phyloP scores from a whole-genome alignment of 2,329 filamentous ascomycete genomes.

The Ascocoryne sarcoides region DNA sequence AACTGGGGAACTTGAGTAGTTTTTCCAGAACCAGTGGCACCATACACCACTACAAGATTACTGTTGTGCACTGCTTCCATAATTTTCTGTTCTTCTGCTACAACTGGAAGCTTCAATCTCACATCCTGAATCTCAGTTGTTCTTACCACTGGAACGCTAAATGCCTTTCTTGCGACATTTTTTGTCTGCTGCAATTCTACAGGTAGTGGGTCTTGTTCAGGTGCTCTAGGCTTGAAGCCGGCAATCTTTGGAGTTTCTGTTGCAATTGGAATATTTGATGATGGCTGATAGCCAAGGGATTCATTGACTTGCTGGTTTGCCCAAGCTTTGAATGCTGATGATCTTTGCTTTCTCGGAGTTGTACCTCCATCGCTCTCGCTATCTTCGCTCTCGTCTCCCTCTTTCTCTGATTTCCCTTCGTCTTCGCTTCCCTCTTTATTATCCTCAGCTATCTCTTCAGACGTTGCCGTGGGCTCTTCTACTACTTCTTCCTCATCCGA shows the following conservation, averaged over 20 bases:
- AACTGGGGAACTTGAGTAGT: conserved; percentile 98
- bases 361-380: conserved; percentile 17
- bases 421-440: conserved; percentile 22
- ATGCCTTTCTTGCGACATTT: conserved; percentile 60
- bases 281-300: conserved; percentile 57
- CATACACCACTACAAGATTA: conserved; percentile 82
- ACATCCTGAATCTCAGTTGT: conserved; percentile 66
- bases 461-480: conserved; percentile 9
- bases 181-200: conserved; percentile 52
- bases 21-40: conserved; percentile 93
- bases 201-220: conserved; percentile 64
- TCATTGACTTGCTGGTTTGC: conserved; percentile 79
- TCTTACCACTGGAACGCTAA: conserved; percentile 63
- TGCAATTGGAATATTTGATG: conserved; percentile 29
- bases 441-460: conserved; percentile 15
- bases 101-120: conserved; percentile 74
- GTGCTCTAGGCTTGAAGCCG: conserved; percentile 57
- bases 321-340: conserved; percentile 85
- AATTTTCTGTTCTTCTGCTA: conserved; percentile 91
- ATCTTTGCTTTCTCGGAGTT: conserved; percentile 32
- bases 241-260: conserved; percentile 42
- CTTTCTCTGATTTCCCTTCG: conserved; percentile 16
- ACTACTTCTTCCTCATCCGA: conserved; percentile 26
- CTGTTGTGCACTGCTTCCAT: conserved; percentile 97
- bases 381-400: conserved; percentile 25